A percentile compares a stretch with the other conserved stretches of the same genome.
Evolutionary conservation across 768 basidiomycete species (phyloP).

Genomic region (Phlegmacium glaucopus): DNA sequence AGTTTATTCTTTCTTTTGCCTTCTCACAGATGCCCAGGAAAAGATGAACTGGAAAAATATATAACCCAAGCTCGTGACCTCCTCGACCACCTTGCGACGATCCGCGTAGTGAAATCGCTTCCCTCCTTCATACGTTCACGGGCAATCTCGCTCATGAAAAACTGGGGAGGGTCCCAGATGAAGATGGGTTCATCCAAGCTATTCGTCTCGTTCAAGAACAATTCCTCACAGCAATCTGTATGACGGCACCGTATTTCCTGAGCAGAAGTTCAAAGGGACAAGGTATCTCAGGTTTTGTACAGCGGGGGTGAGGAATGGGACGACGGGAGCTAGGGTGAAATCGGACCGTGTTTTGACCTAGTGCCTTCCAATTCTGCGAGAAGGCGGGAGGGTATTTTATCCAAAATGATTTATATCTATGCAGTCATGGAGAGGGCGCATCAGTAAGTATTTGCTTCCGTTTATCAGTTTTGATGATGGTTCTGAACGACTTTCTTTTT

Average conservation of each 20-base stretch:
- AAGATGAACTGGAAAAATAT: conserved; percentile 49
- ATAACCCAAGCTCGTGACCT: conserved; percentile 35
- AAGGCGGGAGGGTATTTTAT: conserved; percentile 2
- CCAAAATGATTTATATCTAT: conserved; percentile 41
- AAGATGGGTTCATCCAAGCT: conserved; percentile 51
- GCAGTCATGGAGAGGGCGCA: too few relatives aligned
- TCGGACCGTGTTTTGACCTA: neutral
- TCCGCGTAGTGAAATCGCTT: conserved; percentile 53
- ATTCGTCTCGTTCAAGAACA: conserved; percentile 46
- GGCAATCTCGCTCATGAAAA: conserved; percentile 41
- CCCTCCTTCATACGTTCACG: conserved; percentile 43
- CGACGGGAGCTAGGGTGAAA: conserved; percentile 7
- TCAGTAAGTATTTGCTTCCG: too few relatives aligned
- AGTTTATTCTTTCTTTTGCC: conserved; percentile 8
- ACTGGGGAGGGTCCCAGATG: conserved; percentile 50
- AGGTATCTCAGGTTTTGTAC: conserved; percentile 17
- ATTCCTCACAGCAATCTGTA: conserved; percentile 46
- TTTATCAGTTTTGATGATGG: too few relatives aligned
- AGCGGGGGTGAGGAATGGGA: conserved; percentile 14
- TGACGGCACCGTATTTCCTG: conserved; percentile 54
- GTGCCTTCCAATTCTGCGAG: neutral
- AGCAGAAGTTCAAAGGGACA: conserved; percentile 10
- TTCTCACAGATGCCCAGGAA: conserved; percentile 56
- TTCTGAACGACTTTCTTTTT: too few relatives aligned
- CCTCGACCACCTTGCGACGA: conserved; percentile 49